Percentiles rank a stretch among this genome's conserved stretches.
Evolutionary conservation across 2,329 filamentous ascomycete genomes (phyloP).

Genomic region (Paecilomyces formosus): DNA sequence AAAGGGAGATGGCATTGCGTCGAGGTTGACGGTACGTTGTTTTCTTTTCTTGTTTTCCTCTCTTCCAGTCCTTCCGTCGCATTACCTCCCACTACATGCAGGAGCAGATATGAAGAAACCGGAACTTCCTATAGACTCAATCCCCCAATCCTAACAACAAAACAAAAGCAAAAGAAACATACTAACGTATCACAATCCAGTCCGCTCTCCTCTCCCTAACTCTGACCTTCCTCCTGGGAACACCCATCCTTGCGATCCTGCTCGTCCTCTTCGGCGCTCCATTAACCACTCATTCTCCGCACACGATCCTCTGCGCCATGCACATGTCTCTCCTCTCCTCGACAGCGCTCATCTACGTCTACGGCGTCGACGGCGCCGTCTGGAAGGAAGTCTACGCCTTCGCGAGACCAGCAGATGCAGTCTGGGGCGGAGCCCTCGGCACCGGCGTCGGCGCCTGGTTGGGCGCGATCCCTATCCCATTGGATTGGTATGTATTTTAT

Average conservation of each 20-base stretch:
- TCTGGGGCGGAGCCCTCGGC: constrained; percentile 76
- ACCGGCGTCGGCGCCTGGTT: constrained; percentile 78
- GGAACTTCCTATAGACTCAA: constrained; percentile 1
- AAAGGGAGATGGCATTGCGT: constrained; percentile 10
- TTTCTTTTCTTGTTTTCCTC: neutral
- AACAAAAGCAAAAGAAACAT: too few relatives aligned
- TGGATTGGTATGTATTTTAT: constrained; percentile 64
- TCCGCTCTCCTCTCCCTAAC: constrained; percentile 64
- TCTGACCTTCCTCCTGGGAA: constrained; percentile 43
- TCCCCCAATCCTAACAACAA: neutral
- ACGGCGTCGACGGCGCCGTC: constrained; percentile 64
- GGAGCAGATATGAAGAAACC: neutral
- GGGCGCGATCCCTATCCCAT: constrained; percentile 86
- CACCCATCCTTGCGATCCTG: constrained; percentile 51
- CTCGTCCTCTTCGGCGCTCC: constrained; percentile 90
- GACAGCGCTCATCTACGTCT: constrained; percentile 76
- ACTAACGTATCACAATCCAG: constrained; percentile 37
- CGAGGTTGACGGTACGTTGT: constrained; percentile 19
- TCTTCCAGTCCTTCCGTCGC: neutral
- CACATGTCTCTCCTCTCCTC: constrained; percentile 74
- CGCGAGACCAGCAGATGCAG: constrained; percentile 69
- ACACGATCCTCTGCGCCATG: constrained; percentile 72
- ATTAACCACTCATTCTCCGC: constrained; percentile 67
- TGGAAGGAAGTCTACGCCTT: constrained; percentile 67
- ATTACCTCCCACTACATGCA: neutral